These are phyloP conservation scores for Komagataella ulmi DNA, from an alignment of 805 yeast genomes.

Conservation along the genomic window DNA sequence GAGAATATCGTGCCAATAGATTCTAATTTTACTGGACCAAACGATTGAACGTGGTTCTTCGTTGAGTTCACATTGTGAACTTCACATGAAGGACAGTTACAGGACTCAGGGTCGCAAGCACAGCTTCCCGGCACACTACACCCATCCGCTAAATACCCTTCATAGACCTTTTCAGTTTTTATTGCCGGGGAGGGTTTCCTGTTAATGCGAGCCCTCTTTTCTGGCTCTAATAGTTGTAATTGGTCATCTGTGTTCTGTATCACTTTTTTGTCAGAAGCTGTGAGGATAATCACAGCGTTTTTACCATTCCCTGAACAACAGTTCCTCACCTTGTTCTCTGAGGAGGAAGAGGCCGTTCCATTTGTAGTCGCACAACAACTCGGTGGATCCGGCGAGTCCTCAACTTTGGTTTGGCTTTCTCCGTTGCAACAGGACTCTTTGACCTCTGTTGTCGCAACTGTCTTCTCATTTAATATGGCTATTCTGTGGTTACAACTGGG, in stretches of 20 bases:
- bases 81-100: neutral
- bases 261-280: conserved; percentile 21
- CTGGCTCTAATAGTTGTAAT: neutral
- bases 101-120: neutral
- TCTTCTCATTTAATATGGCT: conserved; percentile 39
- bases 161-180: neutral
- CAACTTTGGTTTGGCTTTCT: neutral
- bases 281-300: conserved; percentile 14
- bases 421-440: neutral
- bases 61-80: neutral
- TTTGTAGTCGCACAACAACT: neutral
- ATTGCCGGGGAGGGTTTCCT: neutral
- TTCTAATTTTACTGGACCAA: neutral
- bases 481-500: conserved; percentile 43
- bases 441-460: conserved; percentile 1
- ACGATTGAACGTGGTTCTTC: neutral
- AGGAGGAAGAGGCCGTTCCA: conserved; percentile 1
- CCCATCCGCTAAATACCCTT: neutral
- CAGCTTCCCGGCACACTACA: neutral
- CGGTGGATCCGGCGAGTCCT: conserved; percentile 1
- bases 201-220: neutral
- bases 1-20: neutral
- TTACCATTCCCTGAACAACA: neutral
- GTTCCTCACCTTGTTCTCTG: neutral
- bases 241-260: neutral